phyloP scores from a whole-genome alignment of 768 basidiomycete genomes.

The Amanita exitialis region DNA sequence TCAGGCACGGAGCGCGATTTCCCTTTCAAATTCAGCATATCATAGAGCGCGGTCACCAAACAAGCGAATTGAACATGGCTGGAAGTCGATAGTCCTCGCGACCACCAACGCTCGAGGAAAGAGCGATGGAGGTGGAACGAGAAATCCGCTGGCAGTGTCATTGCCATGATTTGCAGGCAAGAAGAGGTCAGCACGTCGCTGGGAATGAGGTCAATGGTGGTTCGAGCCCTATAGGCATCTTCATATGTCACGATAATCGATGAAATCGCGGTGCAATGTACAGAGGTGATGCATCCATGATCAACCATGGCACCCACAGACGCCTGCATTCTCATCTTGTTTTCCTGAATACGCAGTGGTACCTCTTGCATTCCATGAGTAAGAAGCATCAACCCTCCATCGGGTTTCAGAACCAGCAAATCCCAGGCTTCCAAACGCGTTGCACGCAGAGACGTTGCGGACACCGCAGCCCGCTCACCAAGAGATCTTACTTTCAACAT shows the following conservation, averaged over 20 bases:
- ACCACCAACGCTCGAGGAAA: constrained; percentile 53
- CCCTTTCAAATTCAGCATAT: constrained; percentile 29
- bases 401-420: constrained; percentile 52
- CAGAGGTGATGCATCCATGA: constrained; percentile 27
- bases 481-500: constrained; percentile 30
- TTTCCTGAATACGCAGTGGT: constrained; percentile 12
- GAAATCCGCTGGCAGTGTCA: constrained; percentile 44
- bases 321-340: background rate
- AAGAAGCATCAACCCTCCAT: constrained; percentile 42
- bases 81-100: constrained; percentile 27
- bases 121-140: constrained; percentile 45
- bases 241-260: constrained; percentile 43
- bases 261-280: constrained; percentile 40
- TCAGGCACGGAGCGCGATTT: constrained; percentile 12
- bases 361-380: constrained; percentile 48
- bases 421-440: constrained; percentile 61
- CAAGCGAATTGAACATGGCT: constrained; percentile 47
- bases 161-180: constrained; percentile 53
- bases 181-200: constrained; percentile 45
- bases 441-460: constrained; percentile 47
- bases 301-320: constrained; percentile 9
- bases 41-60: constrained; percentile 41
- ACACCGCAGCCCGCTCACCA: constrained; percentile 30
- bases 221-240: constrained; percentile 35
- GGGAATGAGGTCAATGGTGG: constrained; percentile 46